Conservation (phyloP, 768 basidiomycete genomes). For the Rhizopogon vesiculosus region DNA sequence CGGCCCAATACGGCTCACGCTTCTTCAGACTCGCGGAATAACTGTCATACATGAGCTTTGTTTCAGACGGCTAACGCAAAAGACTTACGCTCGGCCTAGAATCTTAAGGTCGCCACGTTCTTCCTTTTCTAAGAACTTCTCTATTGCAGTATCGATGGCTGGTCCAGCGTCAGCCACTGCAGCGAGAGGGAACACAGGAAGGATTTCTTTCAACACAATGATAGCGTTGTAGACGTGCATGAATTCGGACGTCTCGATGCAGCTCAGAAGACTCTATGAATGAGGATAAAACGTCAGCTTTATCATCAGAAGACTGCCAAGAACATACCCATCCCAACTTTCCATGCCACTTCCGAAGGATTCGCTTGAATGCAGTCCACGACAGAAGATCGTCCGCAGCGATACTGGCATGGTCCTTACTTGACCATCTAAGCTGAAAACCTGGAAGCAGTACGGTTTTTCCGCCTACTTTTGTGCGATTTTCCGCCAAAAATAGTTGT, state of each 20-base stretch:
- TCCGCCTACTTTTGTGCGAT: constrained; percentile 59
- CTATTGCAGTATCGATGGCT: constrained; percentile 54
- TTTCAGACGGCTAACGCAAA: neutral
- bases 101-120: constrained; percentile 83
- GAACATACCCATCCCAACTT: constrained; percentile 62
- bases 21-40: constrained; percentile 76
- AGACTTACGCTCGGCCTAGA: constrained; percentile 65
- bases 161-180: constrained; percentile 51
- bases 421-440: constrained; percentile 51
- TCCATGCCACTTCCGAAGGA: constrained; percentile 82
- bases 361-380: constrained; percentile 65
- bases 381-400: constrained; percentile 51
- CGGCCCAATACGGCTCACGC: constrained; percentile 55
- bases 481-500: constrained; percentile 64
- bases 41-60: constrained; percentile 28
- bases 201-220: constrained; percentile 85
- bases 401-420: constrained; percentile 35
- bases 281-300: neutral
- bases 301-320: neutral
- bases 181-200: constrained; percentile 82
- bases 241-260: constrained; percentile 85
- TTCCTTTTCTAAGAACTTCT: constrained; percentile 67
- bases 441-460: constrained; percentile 64
- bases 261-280: constrained; percentile 67
- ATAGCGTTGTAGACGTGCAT: constrained; percentile 99